These are phyloP conservation scores for Geranium rotundifolium DNA, from an alignment of 345 rosid species.

Conservation along the genomic window DNA sequence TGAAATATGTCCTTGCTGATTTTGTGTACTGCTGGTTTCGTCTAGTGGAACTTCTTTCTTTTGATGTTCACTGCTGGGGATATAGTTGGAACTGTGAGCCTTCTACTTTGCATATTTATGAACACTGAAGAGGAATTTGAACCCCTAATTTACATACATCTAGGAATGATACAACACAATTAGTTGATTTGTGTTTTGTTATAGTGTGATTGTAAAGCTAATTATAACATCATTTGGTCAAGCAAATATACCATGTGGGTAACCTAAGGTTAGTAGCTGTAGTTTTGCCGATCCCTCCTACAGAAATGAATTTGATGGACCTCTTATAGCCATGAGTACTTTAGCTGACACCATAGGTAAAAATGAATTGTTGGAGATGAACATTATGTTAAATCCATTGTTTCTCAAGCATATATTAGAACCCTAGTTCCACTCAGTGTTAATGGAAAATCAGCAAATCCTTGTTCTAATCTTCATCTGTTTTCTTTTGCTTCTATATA, in stretches of 20 bases:
- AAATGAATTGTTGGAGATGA: no score
- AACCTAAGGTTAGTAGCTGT: not conserved
- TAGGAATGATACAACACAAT: no score
- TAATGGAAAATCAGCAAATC: not conserved
- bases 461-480: not conserved
- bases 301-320: not conserved
- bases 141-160: not conserved
- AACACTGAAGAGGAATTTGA: not conserved
- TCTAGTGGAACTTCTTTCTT: no score
- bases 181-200: not conserved
- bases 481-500: not conserved
- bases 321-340: no score
- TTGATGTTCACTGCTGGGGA: no score
- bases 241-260: not conserved
- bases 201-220: not conserved
- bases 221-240: not conserved
- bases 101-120: not conserved
- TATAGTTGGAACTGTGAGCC: not conserved
- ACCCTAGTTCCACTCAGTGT: not conserved
- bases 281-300: no score
- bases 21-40: no score
- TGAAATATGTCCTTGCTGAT: no score
- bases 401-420: not conserved
- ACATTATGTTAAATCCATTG: not conserved
- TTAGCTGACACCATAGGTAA: no score